Evolutionary conservation across 2,329 filamentous ascomycete genomes (phyloP).

Genomic region (Talaromyces piceae): DNA sequence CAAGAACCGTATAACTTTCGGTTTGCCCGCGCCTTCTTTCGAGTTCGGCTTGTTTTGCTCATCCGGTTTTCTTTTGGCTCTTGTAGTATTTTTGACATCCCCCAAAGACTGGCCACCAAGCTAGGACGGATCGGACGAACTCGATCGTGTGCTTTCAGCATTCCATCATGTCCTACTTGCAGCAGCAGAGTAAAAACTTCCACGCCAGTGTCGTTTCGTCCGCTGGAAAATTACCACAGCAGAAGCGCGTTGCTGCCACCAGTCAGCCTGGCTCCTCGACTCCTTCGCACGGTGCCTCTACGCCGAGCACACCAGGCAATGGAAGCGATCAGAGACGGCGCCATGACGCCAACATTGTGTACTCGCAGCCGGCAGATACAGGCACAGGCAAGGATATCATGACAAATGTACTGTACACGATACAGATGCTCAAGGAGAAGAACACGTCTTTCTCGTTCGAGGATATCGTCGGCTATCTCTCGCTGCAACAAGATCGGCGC

Average conservation of each 20-base stretch:
- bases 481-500: conserved; percentile 57
- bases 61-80: background rate
- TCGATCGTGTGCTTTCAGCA: background rate
- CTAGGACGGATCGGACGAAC: background rate
- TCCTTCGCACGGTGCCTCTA: conserved; percentile 46
- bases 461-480: conserved; percentile 75
- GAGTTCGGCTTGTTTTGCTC: background rate
- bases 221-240: conserved; percentile 54
- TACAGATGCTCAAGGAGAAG: conserved; percentile 71
- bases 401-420: conserved; percentile 80
- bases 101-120: background rate
- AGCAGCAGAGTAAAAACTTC: conserved; percentile 58
- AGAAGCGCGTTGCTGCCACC: conserved; percentile 46
- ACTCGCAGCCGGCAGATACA: conserved; percentile 69
- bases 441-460: conserved; percentile 61
- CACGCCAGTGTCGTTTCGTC: conserved; percentile 55
- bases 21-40: background rate
- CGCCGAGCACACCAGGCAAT: conserved; percentile 25
- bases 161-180: conserved; percentile 56
- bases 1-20: too few species aligned
- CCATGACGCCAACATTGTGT: conserved; percentile 50
- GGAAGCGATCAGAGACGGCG: conserved; percentile 48
- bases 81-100: too few species aligned
- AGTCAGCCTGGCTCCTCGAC: conserved; percentile 42
- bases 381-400: conserved; percentile 72